These are phyloP conservation scores for Dendrobium huoshanense DNA, from an alignment of 106 monocot genomes.

Conservation along the genomic window DNA sequence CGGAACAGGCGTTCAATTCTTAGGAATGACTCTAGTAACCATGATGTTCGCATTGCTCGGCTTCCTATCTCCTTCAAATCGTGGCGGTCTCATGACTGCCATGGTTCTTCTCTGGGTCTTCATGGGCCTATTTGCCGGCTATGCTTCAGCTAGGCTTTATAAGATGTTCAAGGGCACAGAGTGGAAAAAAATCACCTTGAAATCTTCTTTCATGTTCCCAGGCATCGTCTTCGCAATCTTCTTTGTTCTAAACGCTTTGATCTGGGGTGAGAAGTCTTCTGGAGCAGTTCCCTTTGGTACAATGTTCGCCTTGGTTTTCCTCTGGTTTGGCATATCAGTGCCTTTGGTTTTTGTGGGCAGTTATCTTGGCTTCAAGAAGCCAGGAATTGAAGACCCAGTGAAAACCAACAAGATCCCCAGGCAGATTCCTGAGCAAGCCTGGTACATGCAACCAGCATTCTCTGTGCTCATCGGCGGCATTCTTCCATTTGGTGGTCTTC, in stretches of 20 bases:
- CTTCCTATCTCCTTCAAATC: constrained; percentile 67
- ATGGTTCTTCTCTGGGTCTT: constrained; percentile 76
- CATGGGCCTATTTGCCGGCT: constrained; percentile 74
- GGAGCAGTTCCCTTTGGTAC: constrained; percentile 72
- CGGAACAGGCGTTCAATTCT: constrained; percentile 64
- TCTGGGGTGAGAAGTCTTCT: constrained; percentile 74
- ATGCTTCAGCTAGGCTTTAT: constrained; percentile 50
- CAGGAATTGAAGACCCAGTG: constrained; percentile 57
- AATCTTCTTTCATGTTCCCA: constrained; percentile 60
- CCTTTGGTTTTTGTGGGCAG: constrained; percentile 65
- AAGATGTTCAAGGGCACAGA: constrained; percentile 70
- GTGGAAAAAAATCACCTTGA: constrained; percentile 68
- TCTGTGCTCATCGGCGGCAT: constrained; percentile 64
- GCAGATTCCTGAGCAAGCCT: constrained; percentile 64
- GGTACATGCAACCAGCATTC: constrained; percentile 72
- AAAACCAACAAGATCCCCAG: too few species aligned
- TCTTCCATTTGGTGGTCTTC: constrained; percentile 67
- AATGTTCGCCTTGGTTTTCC: constrained; percentile 65
- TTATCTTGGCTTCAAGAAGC: constrained; percentile 59
- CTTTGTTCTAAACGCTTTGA: constrained; percentile 59
- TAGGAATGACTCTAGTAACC: constrained; percentile 61
- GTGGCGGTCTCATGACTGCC: constrained; percentile 69
- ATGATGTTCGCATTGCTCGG: constrained; percentile 68
- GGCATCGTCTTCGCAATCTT: constrained; percentile 54
- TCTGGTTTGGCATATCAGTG: constrained; percentile 76